Evolutionary conservation across 345 rosid genomes (phyloP), one percentile per base, ranked within the genome.

Genomic region (Eucalyptus leucophloia): DNA sequence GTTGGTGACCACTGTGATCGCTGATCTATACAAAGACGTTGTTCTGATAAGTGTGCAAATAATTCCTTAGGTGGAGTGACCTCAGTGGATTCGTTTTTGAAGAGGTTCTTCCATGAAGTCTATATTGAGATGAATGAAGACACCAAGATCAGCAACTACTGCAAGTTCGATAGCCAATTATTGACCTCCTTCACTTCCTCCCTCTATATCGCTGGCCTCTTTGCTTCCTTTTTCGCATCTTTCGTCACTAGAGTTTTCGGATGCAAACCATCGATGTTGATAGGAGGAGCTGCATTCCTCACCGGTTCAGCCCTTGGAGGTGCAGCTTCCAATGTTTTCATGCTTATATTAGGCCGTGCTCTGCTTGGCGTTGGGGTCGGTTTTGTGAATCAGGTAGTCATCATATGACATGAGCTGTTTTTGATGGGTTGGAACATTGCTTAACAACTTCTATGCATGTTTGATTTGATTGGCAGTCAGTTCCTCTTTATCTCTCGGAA

Each of bases 141-240:
- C 88, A 92, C 83, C 47, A 81, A 91, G 65, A 91, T 91, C 53
- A 93, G 95, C 94, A 95, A 95, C 90, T 95, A 96, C 90, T 95
- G 98, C 92, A 95, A 93, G 92, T 96, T 95, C 88, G 93, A 96
- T 49, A 96, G 95, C 93, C 93, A 95, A 87, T 90, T 97, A 19
- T 86, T 97, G 47, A 97, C 98, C 37, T 91, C 94, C 47, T 97
- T 97, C 92, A 96, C 98, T 7, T 96, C 98, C 49, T 97, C 98
- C 32, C 98, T 97, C 6, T 95, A 95, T 83, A 72, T 96, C 7
- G 95, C 98, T 2, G 97, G 96, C 67, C 94, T 97, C 81, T 60
- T 95, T 4, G 92, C 96, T 91, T 90, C 95, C 87, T 92, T 95
- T 89, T 90, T 95, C 2, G 96, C 99, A 51, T 95, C 98, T 0